Evolutionary conservation across 345 rosid genomes (phyloP), one percentile per base, ranked within the genome.

Genomic region (Gossypium anomalum): DNA sequence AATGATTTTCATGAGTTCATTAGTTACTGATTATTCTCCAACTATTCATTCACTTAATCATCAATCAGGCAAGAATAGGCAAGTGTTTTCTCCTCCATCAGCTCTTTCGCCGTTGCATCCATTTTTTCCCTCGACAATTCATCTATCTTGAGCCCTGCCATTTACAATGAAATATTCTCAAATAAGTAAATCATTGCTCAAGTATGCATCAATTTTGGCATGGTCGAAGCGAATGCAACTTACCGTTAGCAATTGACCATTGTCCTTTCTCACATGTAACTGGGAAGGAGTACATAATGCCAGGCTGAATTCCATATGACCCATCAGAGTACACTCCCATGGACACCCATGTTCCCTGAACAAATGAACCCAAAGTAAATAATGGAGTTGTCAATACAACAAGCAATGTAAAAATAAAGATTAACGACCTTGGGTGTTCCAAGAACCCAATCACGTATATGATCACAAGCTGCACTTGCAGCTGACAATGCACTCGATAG

Each of bases 91-190:
- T 57, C 62, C 16, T 57, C 62, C 62, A 57, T 57, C 22, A 57
- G 62, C 62, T 57, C 62, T 57, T 22, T 57, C 4, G 62, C 62
- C 62, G 62, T 22, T 22, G 62, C 62, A 57, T 57, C 62, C 62
- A 57, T 57, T 27, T 57, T 57, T 57, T 11, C 62, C 62, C 62
- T 57, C 15, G 62, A 57, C 15, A 57, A 22, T 27, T 57, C 29
- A 22, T 57, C 62, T 22, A 57, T 57, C 62, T 57, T 57, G 15
- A 57, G 62, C 34, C 62, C 62, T 57, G 29, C 29, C 15, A 57
- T 57, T 57, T 22, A 15, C 62, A 57, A 53, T 56, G 27, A 56
- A 56, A 57, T 22, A 57, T 57, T 57, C 61, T 57, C 61, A 20
- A 20, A 20, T 14, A 57, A 57, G 15, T 34, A 22, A 10, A 57